Evolutionary conservation across 2,329 filamentous ascomycete genomes (phyloP).

Genomic region (Ophiostoma fasciatum): DNA sequence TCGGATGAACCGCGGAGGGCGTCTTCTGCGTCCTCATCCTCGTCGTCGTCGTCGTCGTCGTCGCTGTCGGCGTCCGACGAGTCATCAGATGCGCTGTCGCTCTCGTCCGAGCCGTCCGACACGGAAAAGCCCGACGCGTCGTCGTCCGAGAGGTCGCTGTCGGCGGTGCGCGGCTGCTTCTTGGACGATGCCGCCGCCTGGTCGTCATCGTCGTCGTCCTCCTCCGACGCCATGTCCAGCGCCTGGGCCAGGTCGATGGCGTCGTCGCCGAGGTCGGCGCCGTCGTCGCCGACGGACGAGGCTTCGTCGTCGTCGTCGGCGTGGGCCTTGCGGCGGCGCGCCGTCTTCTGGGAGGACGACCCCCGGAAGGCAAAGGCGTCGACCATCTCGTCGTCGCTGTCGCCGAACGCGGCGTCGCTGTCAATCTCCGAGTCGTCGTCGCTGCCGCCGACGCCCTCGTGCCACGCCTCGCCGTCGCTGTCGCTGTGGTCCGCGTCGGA

Average conservation of each 20-base stretch:
- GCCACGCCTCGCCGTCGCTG: conserved; percentile 76
- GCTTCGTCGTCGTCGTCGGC: conserved; percentile 43
- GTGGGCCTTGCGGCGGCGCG: conserved; percentile 24
- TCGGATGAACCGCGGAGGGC: conserved; percentile 17
- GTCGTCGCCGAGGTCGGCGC: conserved; percentile 37
- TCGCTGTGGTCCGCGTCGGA: conserved; percentile 64
- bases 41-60: background rate
- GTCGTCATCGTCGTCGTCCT: conserved; percentile 37
- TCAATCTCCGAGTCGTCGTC: conserved; percentile 52
- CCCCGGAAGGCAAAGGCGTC: conserved; percentile 51
- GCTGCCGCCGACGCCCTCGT: conserved; percentile 47
- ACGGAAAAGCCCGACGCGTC: conserved; percentile 26
- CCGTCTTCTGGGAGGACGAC: conserved; percentile 12
- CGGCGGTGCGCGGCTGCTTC: conserved; percentile 21
- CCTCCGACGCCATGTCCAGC: conserved; percentile 38
- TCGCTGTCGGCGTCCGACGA: conserved; percentile 1
- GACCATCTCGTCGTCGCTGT: conserved; percentile 76
- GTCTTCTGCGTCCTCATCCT: conserved; percentile 1
- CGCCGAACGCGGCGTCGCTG: conserved; percentile 69
- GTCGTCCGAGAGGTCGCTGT: conserved; percentile 8
- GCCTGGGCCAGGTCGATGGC: conserved; percentile 44
- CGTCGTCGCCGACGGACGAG: conserved; percentile 43
- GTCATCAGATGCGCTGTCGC: background rate
- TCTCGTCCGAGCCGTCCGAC: conserved; percentile 3
- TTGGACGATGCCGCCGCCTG: conserved; percentile 26